A percentile compares a stretch with the other conserved stretches of the same genome.
Evolutionary conservation across 345 rosid species (phyloP).

Genomic region (Rubroshorea leprosula): DNA sequence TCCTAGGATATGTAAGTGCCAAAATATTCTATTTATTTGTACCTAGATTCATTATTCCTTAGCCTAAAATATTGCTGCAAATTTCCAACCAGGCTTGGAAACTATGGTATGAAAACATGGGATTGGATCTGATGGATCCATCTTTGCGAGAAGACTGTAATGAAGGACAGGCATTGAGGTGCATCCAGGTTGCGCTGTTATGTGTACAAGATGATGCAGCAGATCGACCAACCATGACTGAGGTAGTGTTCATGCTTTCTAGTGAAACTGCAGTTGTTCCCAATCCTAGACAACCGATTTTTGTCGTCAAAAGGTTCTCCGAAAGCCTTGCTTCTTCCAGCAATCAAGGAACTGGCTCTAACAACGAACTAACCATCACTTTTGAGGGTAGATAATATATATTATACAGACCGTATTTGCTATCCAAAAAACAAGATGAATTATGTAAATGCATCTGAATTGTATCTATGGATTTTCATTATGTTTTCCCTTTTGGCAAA

Average conservation of each 20-base stretch:
- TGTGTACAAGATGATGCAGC: too few species aligned
- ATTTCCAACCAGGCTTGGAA: conserved; percentile 11
- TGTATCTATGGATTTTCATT: too few species aligned
- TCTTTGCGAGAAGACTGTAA: neutral
- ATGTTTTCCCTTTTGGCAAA: too few species aligned
- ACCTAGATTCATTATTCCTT: neutral
- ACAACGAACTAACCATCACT: neutral
- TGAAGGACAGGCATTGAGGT: too few species aligned
- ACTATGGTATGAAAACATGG: conserved; percentile 11
- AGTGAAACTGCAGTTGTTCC: conserved; percentile 9
- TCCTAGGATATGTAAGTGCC: conserved; percentile 12
- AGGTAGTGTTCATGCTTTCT: conserved; percentile 8
- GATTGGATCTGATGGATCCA: conserved; percentile 7
- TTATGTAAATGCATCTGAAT: too few species aligned
- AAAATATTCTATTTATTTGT: neutral
- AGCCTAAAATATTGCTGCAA: neutral
- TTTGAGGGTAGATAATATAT: conserved; percentile 11
- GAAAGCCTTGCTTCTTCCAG: neutral
- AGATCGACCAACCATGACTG: conserved; percentile 9
- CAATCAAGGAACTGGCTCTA: neutral
- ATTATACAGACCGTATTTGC: too few species aligned
- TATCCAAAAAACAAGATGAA: too few species aligned
- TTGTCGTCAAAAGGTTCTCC: neutral
- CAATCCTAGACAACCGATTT: conserved; percentile 8
- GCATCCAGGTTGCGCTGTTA: too few species aligned